Percentiles rank a stretch among this genome's conserved stretches.
These are phyloP conservation scores for Solanum habrochaites DNA, from an alignment of 257 asterid genomes.

Conservation along the genomic window DNA sequence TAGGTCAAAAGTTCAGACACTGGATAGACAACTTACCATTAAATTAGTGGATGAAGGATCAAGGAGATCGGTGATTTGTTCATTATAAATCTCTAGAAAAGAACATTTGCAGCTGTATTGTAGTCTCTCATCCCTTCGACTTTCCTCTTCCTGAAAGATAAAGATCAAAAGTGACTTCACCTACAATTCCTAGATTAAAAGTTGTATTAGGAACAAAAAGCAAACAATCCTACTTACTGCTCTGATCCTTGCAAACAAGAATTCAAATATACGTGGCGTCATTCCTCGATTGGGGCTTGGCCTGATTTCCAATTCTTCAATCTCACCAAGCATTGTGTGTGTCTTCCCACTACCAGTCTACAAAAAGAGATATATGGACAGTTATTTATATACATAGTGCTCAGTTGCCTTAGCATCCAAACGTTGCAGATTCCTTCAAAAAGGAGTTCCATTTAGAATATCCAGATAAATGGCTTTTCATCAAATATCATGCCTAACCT, in stretches of 20 bases:
- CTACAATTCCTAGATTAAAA: slow-evolving; percentile 2
- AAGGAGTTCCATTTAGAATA: not conserved
- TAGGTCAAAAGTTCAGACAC: not conserved
- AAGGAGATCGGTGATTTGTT: slow-evolving; percentile 89
- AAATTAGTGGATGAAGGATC: slow-evolving; percentile 93
- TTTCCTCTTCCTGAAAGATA: slow-evolving; percentile 71
- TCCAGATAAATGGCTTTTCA: not conserved
- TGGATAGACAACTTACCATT: slow-evolving; percentile 41
- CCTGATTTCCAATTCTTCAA: slow-evolving; percentile 58
- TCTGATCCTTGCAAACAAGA: slow-evolving; percentile 91
- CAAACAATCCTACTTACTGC: slow-evolving; percentile 40
- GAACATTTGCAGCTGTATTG: slow-evolving; percentile 87
- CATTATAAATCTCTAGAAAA: slow-evolving; percentile 89
- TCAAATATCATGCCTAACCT: slow-evolving; percentile 33
- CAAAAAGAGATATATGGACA: not conserved
- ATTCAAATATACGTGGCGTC: slow-evolving; percentile 96
- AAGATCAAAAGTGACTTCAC: not conserved
- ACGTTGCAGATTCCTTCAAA: not conserved
- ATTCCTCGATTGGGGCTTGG: slow-evolving; percentile 89
- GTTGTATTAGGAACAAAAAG: not conserved
- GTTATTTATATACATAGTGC: not conserved
- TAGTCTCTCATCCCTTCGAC: slow-evolving; percentile 68
- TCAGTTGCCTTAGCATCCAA: not conserved
- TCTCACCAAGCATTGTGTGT: slow-evolving; percentile 91
- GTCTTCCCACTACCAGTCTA: slow-evolving; percentile 99